These are phyloP conservation scores for Eimeria brunetti DNA, from an alignment of 169 alveolate species.

Conservation along the genomic window DNA sequence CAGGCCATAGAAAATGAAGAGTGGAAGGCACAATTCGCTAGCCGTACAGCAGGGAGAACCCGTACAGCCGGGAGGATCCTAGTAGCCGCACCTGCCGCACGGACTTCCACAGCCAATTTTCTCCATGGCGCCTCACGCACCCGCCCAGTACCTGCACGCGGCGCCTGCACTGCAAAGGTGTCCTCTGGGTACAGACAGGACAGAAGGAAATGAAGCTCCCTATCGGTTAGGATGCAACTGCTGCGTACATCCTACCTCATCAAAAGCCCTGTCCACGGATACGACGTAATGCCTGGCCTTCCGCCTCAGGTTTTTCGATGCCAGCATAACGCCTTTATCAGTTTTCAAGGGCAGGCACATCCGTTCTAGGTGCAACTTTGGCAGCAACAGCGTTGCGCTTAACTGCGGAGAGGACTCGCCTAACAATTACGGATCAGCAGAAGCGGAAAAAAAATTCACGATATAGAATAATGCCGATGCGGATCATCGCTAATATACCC, in stretches of 20 bases:
- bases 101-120: conserved; percentile 70
- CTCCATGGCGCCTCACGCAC: conserved; percentile 76
- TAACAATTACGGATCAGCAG: neutral
- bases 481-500: neutral
- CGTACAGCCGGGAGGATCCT: neutral
- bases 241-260: conserved; percentile 40
- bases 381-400: conserved; percentile 50
- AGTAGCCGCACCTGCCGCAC: conserved; percentile 69
- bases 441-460: neutral
- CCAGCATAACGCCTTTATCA: neutral
- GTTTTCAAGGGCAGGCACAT: conserved; percentile 44
- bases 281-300: conserved; percentile 49
- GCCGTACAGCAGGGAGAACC: neutral
- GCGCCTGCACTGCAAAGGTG: neutral
- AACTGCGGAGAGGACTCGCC: neutral
- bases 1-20: neutral
- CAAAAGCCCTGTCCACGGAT: conserved; percentile 70
- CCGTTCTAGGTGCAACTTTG: conserved; percentile 75
- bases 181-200: neutral
- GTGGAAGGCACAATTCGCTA: neutral
- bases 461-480: neutral
- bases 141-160: conserved; percentile 71
- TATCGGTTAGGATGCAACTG: neutral
- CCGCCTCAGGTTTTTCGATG: conserved; percentile 62
- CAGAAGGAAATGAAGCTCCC: neutral